These are phyloP conservation scores for Clausena lansium DNA, from an alignment of 345 rosid genomes.

Conservation along the genomic window DNA sequence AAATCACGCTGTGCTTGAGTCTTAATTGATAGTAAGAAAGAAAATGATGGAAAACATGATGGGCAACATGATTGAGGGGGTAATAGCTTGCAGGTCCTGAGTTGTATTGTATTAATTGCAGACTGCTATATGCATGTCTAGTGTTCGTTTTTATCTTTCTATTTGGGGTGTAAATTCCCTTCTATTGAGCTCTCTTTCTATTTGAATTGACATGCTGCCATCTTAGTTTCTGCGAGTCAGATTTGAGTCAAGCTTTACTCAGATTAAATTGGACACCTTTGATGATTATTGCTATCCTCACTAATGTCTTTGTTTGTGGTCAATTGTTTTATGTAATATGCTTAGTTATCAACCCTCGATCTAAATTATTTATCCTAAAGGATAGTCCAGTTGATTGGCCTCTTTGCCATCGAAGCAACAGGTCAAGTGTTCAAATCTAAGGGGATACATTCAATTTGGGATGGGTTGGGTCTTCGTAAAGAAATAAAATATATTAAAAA, in stretches of 20 bases:
- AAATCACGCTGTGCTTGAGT: not conserved
- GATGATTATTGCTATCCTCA: not conserved
- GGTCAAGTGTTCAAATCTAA: no score
- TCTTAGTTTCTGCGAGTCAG: not conserved
- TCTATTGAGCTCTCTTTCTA: not conserved
- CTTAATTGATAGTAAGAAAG: not conserved
- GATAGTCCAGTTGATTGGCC: no score
- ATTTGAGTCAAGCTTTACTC: not conserved
- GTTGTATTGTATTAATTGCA: not conserved
- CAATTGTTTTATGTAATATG: not conserved
- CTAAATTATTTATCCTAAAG: no score
- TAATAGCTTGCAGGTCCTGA: not conserved
- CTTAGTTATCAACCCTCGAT: no score
- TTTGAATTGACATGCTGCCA: not conserved
- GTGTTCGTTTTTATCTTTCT: not conserved
- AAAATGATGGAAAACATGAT: not conserved
- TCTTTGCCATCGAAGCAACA: no score
- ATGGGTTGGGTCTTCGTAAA: no score
- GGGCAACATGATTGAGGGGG: not conserved
- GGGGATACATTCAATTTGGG: no score
- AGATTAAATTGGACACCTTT: not conserved
- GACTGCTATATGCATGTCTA: not conserved
- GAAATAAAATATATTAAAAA: no score
- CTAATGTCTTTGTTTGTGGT: not conserved
- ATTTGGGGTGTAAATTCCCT: not conserved